Evolutionary conservation across 176 grass and related monocot species (phyloP), one percentile per base, ranked within the genome.

Genomic region (Poa pratensis): DNA sequence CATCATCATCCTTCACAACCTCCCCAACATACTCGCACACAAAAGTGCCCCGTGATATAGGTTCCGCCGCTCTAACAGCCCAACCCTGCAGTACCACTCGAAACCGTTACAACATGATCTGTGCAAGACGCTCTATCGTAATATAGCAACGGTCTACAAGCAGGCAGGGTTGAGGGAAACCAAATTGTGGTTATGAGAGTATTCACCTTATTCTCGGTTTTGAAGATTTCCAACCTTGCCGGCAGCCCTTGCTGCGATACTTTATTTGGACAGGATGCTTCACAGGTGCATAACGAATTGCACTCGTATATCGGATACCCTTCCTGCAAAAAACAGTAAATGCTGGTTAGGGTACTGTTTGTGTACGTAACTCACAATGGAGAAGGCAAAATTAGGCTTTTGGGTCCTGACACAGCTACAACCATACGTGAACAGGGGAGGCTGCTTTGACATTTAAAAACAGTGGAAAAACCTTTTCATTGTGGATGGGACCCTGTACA

Each of bases 1-100:
- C 39, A 54, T 91, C 86, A 35, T 94, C 85, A 37, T 80, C 70
- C 86, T 89, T 92, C 46, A 96, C 27, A 73, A 99, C 82, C 72
- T 96, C 94, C 80, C 97, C 97, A 65, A 96, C 86, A 84, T 92
- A 94, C 76, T 99, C 97, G 3, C 97, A 99, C 20, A 99, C 88
- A 94, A 99, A 99, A 63, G 90, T 94, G 62, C 97, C 97, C 51
- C 87, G 80, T 45, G 90, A 75, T 88, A 99, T 96, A 61, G 83
- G 82, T 89, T 96, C 94, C 73, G 78, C 76, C 84, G 97, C 86
- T 89, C 94, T 91, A 83, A 99, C 87, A 86, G 88, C 97, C 97
- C 97, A 99, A 85, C 94, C 97, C 97, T 99, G 81, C 65, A 97
- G 39, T 65, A 97, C 30, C 75, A 86, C 60, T 82, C 49, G 32